Base-by-base conservation (phyloP, 2,329 filamentous ascomycete species). In the Hypomyces rosellus region DNA sequence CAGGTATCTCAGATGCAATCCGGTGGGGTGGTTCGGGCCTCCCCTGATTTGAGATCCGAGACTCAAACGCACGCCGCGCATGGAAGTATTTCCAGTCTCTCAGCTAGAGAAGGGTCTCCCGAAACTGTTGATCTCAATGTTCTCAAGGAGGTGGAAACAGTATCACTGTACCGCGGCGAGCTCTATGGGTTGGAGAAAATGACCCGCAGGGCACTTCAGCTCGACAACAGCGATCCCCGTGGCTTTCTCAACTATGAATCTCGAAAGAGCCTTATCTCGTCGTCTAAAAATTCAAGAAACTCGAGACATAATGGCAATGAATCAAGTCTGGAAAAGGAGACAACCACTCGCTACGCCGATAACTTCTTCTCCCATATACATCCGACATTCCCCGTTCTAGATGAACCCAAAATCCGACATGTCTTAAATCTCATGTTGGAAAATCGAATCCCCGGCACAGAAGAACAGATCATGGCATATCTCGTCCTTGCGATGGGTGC, bases 211-310 rank as follows among this genome's bases (percentile, higher is more conserved):
- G 46, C 46, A 7, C 25, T 48, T 13, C 46, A 38, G 15, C 46
- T 48, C n/a, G 46, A 48, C 30, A 48, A 48, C 7, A 41, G 46
- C 18, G 46, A 48, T 30, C 46, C 46, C 33, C 38, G 46, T 11
- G 46, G 46, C 3, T 12, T 34, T n/a, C 18, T 48, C 5, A 48
- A 48, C 18, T 22, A 25, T 14, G 7, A 30, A n/a, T 18, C 38
- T 14, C 38, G 40, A 25, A 48, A 48, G 30, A 48, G 46, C 25
- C 38, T 48, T 11, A 20, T 48, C 3, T 38, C 46, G 9, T 42
- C 46, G n/a, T 42, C 18, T 14, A 16, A 12, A 5, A 16, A 13
- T 5, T 45, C 43, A 13, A 12, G 22, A n/a, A n/a, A 45, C 11
- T 22, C 37, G 12, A 18, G 11, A 18, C 18, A 15, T 8, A 6